Conservation (phyloP, 345 rosid genomes). For the Euphorbia lathyris region DNA sequence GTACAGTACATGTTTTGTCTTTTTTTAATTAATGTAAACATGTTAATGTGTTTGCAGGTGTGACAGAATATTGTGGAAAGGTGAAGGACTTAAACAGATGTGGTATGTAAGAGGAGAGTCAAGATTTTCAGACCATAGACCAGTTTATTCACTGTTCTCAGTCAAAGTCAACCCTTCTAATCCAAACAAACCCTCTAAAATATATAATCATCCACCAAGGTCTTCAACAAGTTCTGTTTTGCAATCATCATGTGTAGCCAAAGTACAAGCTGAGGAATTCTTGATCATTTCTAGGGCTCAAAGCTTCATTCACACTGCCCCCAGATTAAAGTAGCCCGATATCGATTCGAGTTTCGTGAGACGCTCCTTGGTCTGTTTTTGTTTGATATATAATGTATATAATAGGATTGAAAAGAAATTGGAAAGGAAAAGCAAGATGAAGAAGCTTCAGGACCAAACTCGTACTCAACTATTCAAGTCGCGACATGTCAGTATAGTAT, state of each 20-base stretch:
- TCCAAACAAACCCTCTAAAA: constrained; percentile 16
- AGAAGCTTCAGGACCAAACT: neutral
- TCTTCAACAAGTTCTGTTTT: constrained; percentile 37
- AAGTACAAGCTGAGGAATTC: constrained; percentile 81
- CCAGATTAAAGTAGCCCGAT: constrained; percentile 29
- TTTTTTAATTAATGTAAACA: too few relatives aligned
- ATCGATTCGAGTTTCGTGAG: neutral
- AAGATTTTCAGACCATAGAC: constrained; percentile 90
- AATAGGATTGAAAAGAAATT: neutral
- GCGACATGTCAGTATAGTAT: too few relatives aligned
- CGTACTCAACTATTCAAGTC: too few relatives aligned
- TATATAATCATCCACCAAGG: constrained; percentile 21
- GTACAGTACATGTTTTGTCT: neutral
- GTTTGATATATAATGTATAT: neutral
- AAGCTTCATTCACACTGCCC: constrained; percentile 39
- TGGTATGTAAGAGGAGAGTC: constrained; percentile 83
- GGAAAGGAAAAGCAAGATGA: neutral
- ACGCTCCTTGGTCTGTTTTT: neutral
- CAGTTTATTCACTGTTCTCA: constrained; percentile 78
- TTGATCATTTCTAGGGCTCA: constrained; percentile 48
- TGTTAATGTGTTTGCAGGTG: constrained; percentile 55
- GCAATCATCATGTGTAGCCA: constrained; percentile 50
- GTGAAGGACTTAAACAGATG: constrained; percentile 73
- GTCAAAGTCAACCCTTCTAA: constrained; percentile 40
- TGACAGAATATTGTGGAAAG: constrained; percentile 89